phyloP scores from a whole-genome alignment of 2,329 filamentous ascomycete species.

The Sarocladium kiliense region DNA sequence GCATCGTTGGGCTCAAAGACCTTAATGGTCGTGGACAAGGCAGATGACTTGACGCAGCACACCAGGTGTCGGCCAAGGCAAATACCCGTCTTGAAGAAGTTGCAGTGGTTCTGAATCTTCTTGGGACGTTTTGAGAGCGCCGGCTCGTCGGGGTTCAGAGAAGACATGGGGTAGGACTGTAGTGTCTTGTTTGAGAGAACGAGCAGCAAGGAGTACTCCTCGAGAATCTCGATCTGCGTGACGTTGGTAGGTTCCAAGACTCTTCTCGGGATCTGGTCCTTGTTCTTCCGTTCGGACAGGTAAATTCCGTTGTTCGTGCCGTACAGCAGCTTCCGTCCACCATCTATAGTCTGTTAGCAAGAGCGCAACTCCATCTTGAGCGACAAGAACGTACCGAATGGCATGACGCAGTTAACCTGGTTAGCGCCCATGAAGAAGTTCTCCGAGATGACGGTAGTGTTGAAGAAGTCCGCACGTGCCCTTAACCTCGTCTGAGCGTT shows the following conservation, averaged over 20 bases:
- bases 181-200: constrained; percentile 92
- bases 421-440: constrained; percentile 62
- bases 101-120: constrained; percentile 96
- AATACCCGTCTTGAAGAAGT: constrained; percentile 97
- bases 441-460: constrained; percentile 56
- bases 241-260: constrained; percentile 84
- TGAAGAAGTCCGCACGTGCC: constrained; percentile 88
- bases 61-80: constrained; percentile 92
- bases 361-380: not conserved
- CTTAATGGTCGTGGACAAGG: constrained; percentile 93
- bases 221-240: constrained; percentile 91
- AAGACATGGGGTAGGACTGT: constrained; percentile 81
- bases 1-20: constrained; percentile 98
- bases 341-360: constrained; percentile 51
- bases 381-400: constrained; percentile 61
- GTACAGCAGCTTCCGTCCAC: constrained; percentile 88
- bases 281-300: constrained; percentile 83
- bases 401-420: constrained; percentile 89
- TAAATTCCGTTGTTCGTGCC: constrained; percentile 94
- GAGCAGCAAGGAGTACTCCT: constrained; percentile 88
- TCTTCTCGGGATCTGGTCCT: constrained; percentile 72
- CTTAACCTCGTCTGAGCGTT: constrained; percentile 81
- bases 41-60: constrained; percentile 92
- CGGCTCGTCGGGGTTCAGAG: constrained; percentile 78
- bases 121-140: constrained; percentile 79